phyloP scores from a whole-genome alignment of 176 grass and related monocot species.

The Carex parvula region DNA sequence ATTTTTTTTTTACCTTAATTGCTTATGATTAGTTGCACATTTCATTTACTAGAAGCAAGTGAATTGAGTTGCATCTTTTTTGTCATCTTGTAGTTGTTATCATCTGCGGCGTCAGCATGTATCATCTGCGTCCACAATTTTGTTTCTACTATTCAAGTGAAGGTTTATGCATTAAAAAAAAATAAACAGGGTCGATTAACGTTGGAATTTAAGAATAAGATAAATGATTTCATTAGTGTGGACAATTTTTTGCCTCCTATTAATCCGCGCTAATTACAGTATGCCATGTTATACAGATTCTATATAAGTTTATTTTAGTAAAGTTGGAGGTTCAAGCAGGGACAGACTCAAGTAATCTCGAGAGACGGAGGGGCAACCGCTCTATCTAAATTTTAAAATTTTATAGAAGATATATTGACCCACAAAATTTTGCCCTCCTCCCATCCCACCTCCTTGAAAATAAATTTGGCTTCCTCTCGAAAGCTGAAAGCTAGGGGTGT shows the following conservation, averaged over 20 bases:
- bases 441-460: no score
- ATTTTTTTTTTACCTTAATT: background rate
- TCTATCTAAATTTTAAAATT: no score
- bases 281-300: background rate
- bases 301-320: no score
- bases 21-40: background rate
- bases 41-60: background rate
- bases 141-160: background rate
- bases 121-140: no score
- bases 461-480: no score
- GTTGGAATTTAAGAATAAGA: background rate
- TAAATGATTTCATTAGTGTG: background rate
- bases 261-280: background rate
- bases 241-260: background rate
- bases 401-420: no score
- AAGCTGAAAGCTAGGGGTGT: no score
- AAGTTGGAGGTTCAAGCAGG: no score
- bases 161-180: background rate
- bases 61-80: background rate
- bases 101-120: no score
- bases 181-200: background rate
- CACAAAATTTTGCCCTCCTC: no score
- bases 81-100: background rate
- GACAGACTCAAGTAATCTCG: no score
- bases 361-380: no score